Percentiles rank a stretch among this genome's conserved stretches.
These are phyloP conservation scores for Cercospora sp. DNA, from an alignment of 2,329 filamentous ascomycete species.

Conservation along the genomic window DNA sequence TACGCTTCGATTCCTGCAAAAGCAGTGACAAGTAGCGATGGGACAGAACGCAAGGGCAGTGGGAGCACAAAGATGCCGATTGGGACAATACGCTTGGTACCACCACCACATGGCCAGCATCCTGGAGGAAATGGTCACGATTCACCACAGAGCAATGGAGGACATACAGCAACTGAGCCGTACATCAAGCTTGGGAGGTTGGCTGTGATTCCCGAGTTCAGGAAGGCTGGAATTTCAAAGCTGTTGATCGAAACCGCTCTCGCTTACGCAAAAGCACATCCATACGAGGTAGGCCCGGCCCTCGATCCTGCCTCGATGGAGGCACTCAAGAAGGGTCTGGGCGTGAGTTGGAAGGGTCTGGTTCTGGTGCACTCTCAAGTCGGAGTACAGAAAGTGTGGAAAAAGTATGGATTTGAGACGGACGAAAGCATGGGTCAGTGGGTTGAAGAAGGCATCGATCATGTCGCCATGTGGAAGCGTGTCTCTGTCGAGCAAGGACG, in stretches of 20 bases:
- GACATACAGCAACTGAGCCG: conserved; percentile 62
- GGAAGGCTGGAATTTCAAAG: conserved; percentile 58
- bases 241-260: conserved; percentile 67
- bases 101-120: conserved; percentile 64
- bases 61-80: conserved; percentile 57
- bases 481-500: conserved; percentile 38
- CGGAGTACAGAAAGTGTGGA: conserved; percentile 64
- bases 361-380: conserved; percentile 79
- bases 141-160: conserved; percentile 22
- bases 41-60: conserved; percentile 38
- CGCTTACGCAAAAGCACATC: conserved; percentile 65
- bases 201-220: conserved; percentile 59
- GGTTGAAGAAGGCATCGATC: conserved; percentile 80
- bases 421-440: conserved; percentile 75
- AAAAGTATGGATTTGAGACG: conserved; percentile 68
- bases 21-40: conserved; percentile 39
- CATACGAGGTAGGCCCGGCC: conserved; percentile 46
- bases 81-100: conserved; percentile 76
- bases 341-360: conserved; percentile 67
- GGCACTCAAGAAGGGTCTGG: conserved; percentile 37
- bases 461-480: conserved; percentile 78
- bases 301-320: conserved; percentile 36
- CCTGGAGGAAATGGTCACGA: conserved; percentile 32
- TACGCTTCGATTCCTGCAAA: conserved; percentile 63
- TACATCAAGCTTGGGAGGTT: conserved; percentile 82